These are phyloP conservation scores for Bruguiera gymnorhiza DNA, from an alignment of 345 rosid species.

Conservation along the genomic window DNA sequence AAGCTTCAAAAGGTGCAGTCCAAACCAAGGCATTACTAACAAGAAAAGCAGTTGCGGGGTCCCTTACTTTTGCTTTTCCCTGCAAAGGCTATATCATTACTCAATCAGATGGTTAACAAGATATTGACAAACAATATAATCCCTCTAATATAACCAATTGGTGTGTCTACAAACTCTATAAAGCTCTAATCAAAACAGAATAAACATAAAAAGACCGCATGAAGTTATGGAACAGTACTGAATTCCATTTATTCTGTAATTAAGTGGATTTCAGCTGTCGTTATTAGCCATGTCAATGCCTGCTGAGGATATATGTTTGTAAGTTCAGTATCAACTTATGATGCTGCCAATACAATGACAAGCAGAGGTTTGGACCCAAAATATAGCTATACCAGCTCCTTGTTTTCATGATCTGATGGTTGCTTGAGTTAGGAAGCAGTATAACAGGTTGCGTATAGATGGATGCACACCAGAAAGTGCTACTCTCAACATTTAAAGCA, in stretches of 20 bases:
- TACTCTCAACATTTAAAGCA: background rate
- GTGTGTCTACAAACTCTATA: background rate
- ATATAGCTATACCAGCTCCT: background rate
- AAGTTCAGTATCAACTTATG: background rate
- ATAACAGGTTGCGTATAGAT: background rate
- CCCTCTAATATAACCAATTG: background rate
- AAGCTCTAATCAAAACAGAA: background rate
- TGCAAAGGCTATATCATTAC: constrained; percentile 51
- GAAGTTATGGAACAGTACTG: background rate
- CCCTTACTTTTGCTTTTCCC: constrained; percentile 36
- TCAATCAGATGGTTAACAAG: constrained; percentile 9
- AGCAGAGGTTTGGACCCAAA: background rate
- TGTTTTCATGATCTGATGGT: background rate
- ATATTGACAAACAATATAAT: background rate
- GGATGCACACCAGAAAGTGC: background rate
- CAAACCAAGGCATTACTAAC: constrained; percentile 48
- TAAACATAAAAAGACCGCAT: background rate
- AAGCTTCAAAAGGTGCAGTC: constrained; percentile 60
- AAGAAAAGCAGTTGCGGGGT: constrained; percentile 39
- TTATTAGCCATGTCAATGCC: too few relatives aligned
- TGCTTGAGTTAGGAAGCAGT: background rate
- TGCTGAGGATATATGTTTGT: background rate
- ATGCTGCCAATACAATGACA: too few relatives aligned
- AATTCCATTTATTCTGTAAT: background rate
- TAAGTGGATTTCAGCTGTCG: background rate